These are phyloP conservation scores for Theobroma grandiflorum DNA, from an alignment of 441 rosid species.

Conservation along the genomic window DNA sequence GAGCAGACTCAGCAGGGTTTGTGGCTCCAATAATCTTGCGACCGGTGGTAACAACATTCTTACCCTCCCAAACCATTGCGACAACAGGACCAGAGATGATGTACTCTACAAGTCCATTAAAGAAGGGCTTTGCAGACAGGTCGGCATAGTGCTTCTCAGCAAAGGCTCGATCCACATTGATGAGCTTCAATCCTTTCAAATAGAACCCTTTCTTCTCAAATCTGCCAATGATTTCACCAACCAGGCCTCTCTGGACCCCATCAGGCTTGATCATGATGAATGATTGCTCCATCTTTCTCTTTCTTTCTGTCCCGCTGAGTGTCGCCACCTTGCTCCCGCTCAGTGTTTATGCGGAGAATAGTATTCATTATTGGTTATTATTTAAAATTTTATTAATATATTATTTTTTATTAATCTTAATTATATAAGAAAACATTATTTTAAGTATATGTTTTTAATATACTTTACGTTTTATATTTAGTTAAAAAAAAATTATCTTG, in stretches of 20 bases:
- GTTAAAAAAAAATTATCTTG: no score
- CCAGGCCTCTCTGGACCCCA: slow-evolving; percentile 93
- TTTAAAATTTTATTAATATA: no score
- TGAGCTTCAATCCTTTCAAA: slow-evolving; percentile 82
- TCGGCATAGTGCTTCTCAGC: slow-evolving; percentile 91
- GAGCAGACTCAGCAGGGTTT: slow-evolving; percentile 88
- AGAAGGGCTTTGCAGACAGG: slow-evolving; percentile 85
- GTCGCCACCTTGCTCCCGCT: not conserved
- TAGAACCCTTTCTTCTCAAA: slow-evolving; percentile 96
- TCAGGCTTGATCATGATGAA: slow-evolving; percentile 99
- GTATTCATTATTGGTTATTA: no score
- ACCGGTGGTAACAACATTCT: slow-evolving; percentile 78
- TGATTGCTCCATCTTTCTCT: slow-evolving; percentile 70
- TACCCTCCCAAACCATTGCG: slow-evolving; percentile 98
- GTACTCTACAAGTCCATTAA: slow-evolving; percentile 85
- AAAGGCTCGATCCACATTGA: slow-evolving; percentile 71
- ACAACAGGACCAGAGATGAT: slow-evolving; percentile 93
- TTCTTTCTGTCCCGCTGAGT: not conserved
- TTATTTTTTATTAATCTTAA: no score
- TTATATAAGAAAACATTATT: no score
- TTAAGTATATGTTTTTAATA: no score
- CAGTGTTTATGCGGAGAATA: not conserved
- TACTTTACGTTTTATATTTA: no score
- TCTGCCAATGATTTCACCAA: slow-evolving; percentile 85
- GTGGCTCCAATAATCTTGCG: slow-evolving; percentile 95